A percentile compares a stretch with the other conserved stretches of the same genome.
Conservation (phyloP, 768 basidiomycete genomes). For the Megacollybia marginata region DNA sequence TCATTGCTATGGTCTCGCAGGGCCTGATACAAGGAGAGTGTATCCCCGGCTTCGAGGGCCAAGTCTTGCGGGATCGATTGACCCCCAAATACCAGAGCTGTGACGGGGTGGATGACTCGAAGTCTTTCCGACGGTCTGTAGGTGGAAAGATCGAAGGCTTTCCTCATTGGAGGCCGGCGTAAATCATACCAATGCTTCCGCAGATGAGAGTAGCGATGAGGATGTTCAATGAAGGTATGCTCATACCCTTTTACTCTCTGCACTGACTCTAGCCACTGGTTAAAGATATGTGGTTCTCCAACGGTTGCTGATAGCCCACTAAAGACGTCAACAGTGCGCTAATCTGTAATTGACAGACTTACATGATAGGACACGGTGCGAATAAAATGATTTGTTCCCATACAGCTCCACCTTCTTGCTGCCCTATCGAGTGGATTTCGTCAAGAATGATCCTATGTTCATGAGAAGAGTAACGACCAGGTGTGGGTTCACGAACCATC, state of each 20-base stretch:
- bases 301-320: slow-evolving; percentile 71
- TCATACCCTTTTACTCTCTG: slow-evolving; percentile 52
- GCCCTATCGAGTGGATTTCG: slow-evolving; percentile 63
- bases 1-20: slow-evolving; percentile 18
- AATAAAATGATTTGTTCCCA: slow-evolving; percentile 74
- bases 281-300: slow-evolving; percentile 58
- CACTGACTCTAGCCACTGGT: slow-evolving; percentile 55
- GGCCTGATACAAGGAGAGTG: slow-evolving; percentile 42
- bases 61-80: slow-evolving; percentile 52
- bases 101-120: slow-evolving; percentile 58
- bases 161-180: background rate
- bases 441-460: slow-evolving; percentile 55
- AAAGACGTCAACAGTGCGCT: background rate
- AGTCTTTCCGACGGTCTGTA: slow-evolving; percentile 31
- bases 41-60: slow-evolving; percentile 53
- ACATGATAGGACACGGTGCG: slow-evolving; percentile 70
- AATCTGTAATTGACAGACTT: slow-evolving; percentile 8
- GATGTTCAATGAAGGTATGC: slow-evolving; percentile 55
- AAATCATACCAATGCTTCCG: slow-evolving; percentile 55
- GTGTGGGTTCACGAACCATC: slow-evolving; percentile 31
- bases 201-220: slow-evolving; percentile 66
- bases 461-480: slow-evolving; percentile 1
- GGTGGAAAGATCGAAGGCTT: slow-evolving; percentile 31
- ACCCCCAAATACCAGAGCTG: slow-evolving; percentile 47
- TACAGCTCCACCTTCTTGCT: slow-evolving; percentile 59